Evolutionary conservation across 345 rosid genomes (phyloP).

Genomic region (Gossypioides kirkii): DNA sequence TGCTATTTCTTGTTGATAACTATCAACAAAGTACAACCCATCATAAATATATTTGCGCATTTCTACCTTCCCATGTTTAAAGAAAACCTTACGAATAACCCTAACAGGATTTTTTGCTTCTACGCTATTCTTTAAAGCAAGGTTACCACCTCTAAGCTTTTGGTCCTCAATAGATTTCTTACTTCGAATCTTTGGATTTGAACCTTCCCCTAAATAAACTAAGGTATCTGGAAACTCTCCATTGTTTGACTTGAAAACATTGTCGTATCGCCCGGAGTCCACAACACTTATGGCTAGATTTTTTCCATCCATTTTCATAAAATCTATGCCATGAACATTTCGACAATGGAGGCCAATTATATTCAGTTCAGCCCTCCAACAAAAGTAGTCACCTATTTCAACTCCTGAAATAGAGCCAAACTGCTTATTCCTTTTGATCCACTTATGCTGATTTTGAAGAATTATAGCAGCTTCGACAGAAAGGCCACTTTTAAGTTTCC

Average conservation of each 20-base stretch:
- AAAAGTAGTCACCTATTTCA: slow-evolving; percentile 71
- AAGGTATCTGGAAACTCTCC: slow-evolving; percentile 30
- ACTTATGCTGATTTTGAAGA: slow-evolving; percentile 42
- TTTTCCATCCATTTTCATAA: slow-evolving; percentile 25
- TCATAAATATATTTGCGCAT: slow-evolving; percentile 41
- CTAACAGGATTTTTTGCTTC: slow-evolving; percentile 42
- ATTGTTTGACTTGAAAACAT: slow-evolving; percentile 35
- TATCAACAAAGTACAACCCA: slow-evolving; percentile 65
- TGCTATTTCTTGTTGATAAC: slow-evolving; percentile 41
- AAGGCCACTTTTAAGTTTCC: slow-evolving; percentile 16
- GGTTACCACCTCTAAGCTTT: slow-evolving; percentile 61
- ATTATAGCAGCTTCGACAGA: slow-evolving; percentile 43
- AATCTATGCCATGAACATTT: slow-evolving; percentile 68
- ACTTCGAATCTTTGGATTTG: slow-evolving; percentile 41
- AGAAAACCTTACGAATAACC: slow-evolving; percentile 55
- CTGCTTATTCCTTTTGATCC: slow-evolving; percentile 33
- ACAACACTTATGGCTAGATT: slow-evolving; percentile 64
- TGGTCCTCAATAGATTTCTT: slow-evolving; percentile 56
- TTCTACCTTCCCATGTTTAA: slow-evolving; percentile 17
- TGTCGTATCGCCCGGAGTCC: slow-evolving; percentile 63
- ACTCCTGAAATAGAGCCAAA: slow-evolving; percentile 75
- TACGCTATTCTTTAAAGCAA: slow-evolving; percentile 58
- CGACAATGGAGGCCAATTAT: slow-evolving; percentile 68
- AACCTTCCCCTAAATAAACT: slow-evolving; percentile 69
- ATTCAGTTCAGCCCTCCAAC: slow-evolving; percentile 59